Evolutionary conservation across 805 yeast species (phyloP).

Genomic region (Zygosaccharomyces bailii): DNA sequence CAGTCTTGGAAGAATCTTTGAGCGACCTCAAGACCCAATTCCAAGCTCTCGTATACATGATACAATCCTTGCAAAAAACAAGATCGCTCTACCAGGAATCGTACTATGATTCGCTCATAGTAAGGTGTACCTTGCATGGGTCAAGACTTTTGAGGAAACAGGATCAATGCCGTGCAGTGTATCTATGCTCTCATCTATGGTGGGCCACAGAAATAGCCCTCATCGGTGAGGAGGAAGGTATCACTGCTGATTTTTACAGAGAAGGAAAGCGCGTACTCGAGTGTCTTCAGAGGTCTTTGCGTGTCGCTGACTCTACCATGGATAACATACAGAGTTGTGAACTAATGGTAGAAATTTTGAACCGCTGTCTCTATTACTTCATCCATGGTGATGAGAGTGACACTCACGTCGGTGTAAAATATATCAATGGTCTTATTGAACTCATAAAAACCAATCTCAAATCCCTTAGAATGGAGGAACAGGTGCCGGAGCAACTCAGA

Average conservation of each 20-base stretch:
- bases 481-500: constrained; percentile 6
- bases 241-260: constrained; percentile 39
- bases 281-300: constrained; percentile 79
- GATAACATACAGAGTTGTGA: constrained; percentile 64
- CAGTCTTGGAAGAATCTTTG: constrained; percentile 69
- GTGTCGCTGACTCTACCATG: constrained; percentile 93
- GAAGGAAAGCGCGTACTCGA: constrained; percentile 78
- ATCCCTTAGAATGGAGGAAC: constrained; percentile 38
- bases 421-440: constrained; percentile 83
- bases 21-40: constrained; percentile 53
- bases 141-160: constrained; percentile 85
- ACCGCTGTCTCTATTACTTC: constrained; percentile 79
- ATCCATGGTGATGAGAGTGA: constrained; percentile 38
- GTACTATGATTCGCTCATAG: constrained; percentile 70
- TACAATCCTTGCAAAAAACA: constrained; percentile 50
- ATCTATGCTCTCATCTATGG: constrained; percentile 87
- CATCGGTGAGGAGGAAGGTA: constrained; percentile 45
- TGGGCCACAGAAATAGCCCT: constrained; percentile 72
- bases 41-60: constrained; percentile 49
- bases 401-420: constrained; percentile 58
- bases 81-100: constrained; percentile 44
- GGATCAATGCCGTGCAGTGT: constrained; percentile 89
- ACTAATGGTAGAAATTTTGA: constrained; percentile 84
- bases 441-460: constrained; percentile 63
- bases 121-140: constrained; percentile 82